phyloP scores from a whole-genome alignment of 345 rosid genomes.

The Lepidium sativum region DNA sequence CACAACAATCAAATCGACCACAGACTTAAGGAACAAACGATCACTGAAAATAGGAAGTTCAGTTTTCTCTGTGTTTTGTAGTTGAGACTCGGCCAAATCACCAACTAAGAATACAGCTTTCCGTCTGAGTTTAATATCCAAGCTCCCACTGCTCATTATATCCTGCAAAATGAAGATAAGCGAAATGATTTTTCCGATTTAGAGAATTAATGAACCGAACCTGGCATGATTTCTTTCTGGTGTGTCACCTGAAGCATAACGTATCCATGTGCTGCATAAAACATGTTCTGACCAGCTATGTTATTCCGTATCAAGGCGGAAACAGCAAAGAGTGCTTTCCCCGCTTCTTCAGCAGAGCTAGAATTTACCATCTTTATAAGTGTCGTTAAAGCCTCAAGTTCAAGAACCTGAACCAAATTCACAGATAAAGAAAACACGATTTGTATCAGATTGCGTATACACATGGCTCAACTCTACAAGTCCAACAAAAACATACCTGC shows the following conservation, averaged over 20 bases:
- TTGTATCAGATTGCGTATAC: background rate
- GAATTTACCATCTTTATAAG: constrained; percentile 70
- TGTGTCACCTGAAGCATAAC: constrained; percentile 70
- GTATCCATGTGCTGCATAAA: constrained; percentile 73
- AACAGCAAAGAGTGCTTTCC: constrained; percentile 83
- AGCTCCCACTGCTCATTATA: constrained; percentile 44
- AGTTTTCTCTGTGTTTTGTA: constrained; percentile 38
- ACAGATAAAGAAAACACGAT: background rate
- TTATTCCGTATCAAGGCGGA: constrained; percentile 70
- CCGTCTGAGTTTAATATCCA: constrained; percentile 55
- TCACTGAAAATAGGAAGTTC: constrained; percentile 49
- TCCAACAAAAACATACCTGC: constrained; percentile 37
- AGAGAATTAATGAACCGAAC: background rate
- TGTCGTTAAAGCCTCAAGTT: constrained; percentile 53
- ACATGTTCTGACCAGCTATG: constrained; percentile 64
- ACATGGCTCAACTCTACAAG: background rate
- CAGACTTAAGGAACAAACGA: constrained; percentile 56
- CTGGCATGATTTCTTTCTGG: background rate
- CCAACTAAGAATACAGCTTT: constrained; percentile 75
- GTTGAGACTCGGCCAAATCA: constrained; percentile 60
- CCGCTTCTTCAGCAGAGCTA: constrained; percentile 61
- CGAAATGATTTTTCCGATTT: constrained; percentile 7
- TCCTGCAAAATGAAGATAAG: constrained; percentile 51
- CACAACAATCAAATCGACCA: constrained; percentile 55
- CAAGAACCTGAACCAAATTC: constrained; percentile 50